These are phyloP conservation scores for Pseudogymnoascus sp. DNA, from an alignment of 2,329 filamentous ascomycete species.

Conservation along the genomic window DNA sequence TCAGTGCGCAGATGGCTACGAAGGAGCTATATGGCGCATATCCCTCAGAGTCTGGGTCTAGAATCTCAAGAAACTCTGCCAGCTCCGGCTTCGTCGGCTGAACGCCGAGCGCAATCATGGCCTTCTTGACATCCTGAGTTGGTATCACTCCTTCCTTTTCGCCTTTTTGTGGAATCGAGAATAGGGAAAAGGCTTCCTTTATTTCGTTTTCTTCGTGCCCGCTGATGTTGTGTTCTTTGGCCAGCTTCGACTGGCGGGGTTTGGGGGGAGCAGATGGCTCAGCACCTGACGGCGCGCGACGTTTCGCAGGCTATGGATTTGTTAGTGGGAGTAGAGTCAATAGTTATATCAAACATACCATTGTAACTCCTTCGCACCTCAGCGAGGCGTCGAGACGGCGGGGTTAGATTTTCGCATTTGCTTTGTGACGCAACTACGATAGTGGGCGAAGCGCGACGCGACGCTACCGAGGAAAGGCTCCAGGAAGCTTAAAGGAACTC, in stretches of 20 bases:
- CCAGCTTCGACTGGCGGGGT: slow-evolving; percentile 74
- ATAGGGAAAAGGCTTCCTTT: slow-evolving; percentile 79
- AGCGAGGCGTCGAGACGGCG: neutral
- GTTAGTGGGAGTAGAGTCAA: neutral
- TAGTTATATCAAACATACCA: neutral
- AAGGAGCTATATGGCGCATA: slow-evolving; percentile 75
- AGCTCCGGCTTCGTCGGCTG: slow-evolving; percentile 61
- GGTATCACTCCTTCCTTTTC: slow-evolving; percentile 67
- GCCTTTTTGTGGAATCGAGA: slow-evolving; percentile 57
- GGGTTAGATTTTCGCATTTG: slow-evolving; percentile 1
- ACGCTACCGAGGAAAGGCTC: neutral
- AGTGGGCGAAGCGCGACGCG: neutral
- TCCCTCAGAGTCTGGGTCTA: slow-evolving; percentile 77
- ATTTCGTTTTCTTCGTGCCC: slow-evolving; percentile 84
- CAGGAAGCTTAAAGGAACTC: neutral
- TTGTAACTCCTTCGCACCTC: neutral
- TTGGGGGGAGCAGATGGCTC: slow-evolving; percentile 26
- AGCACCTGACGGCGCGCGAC: slow-evolving; percentile 18
- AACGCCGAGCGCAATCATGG: slow-evolving; percentile 65
- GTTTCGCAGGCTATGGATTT: slow-evolving; percentile 23
- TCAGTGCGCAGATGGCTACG: slow-evolving; percentile 79
- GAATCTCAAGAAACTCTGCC: slow-evolving; percentile 65
- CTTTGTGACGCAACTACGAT: neutral
- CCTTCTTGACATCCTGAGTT: slow-evolving; percentile 50
- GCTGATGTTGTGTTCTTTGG: slow-evolving; percentile 82